A percentile compares a stretch with the other conserved stretches of the same genome.
phyloP scores from a whole-genome alignment of 1,284 basidiomycete genomes.

The Flammula alnicola region DNA sequence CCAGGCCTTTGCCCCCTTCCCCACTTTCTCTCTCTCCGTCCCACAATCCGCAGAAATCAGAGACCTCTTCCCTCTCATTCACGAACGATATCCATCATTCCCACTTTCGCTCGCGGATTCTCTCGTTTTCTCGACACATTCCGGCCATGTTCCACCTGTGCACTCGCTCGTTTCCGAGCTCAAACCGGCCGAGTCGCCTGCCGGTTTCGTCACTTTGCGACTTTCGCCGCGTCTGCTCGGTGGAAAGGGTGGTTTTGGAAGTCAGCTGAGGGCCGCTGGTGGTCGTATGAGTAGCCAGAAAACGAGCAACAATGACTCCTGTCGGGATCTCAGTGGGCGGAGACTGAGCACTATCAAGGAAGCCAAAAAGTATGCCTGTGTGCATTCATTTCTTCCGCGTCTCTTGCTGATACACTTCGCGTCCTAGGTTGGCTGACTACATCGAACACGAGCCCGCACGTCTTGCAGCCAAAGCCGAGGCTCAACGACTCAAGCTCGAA shows the following conservation, averaged over 20 bases:
- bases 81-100: conserved; percentile 60
- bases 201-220: conserved; percentile 59
- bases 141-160: conserved; percentile 51
- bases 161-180: conserved; percentile 50
- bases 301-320: conserved; percentile 94
- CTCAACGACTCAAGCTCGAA: conserved; percentile 86
- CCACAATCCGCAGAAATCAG: conserved; percentile 54
- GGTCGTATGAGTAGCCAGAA: conserved; percentile 97
- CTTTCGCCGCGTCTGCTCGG: conserved; percentile 78
- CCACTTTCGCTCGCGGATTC: conserved; percentile 47
- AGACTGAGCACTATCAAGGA: conserved; percentile 94
- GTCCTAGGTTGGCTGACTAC: conserved; percentile 81
- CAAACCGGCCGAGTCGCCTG: conserved; percentile 28
- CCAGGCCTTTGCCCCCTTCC: conserved; percentile 77
- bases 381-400: too few species aligned
- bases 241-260: conserved; percentile 98
- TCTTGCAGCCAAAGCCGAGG: conserved; percentile 78
- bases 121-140: conserved; percentile 57
- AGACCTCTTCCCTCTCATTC: conserved; percentile 56
- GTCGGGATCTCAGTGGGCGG: conserved; percentile 90
- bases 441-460: conserved; percentile 86
- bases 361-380: conserved; percentile 89
- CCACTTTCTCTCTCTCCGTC: conserved; percentile 67
- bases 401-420: conserved; percentile 12
- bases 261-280: conserved; percentile 94